Evolutionary conservation across 2,329 filamentous ascomycete species (phyloP).

Genomic region (Xylariaceae sp.): DNA sequence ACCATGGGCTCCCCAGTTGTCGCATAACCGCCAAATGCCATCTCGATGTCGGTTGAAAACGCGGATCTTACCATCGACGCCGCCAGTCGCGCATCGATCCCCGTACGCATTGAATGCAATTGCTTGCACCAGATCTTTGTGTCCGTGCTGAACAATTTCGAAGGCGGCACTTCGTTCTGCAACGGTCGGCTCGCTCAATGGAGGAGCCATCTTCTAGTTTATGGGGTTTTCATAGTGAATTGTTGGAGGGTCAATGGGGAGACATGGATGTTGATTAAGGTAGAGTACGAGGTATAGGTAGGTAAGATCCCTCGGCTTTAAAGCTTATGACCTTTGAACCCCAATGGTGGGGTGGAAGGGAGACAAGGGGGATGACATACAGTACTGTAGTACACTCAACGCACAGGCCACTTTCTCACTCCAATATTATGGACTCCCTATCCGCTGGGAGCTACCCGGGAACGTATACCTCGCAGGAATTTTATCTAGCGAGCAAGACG

Average conservation of each 20-base stretch:
- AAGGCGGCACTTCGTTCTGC: constrained; percentile 54
- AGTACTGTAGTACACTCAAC: no score
- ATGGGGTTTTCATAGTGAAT: constrained; percentile 23
- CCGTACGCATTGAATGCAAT: constrained; percentile 92
- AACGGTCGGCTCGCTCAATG: constrained; percentile 28
- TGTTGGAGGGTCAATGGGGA: neutral
- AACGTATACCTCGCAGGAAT: no score
- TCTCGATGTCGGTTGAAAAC: constrained; percentile 87
- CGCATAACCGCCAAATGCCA: constrained; percentile 77
- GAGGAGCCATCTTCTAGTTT: constrained; percentile 31
- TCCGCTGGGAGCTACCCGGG: no score
- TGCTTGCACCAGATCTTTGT: constrained; percentile 81
- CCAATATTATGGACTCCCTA: no score
- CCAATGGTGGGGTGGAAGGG: no score
- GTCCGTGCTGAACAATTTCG: constrained; percentile 73
- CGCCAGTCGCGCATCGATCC: constrained; percentile 87
- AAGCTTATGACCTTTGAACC: no score
- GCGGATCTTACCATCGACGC: constrained; percentile 89
- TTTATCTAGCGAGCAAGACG: no score
- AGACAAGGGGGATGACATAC: no score
- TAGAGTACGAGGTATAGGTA: neutral
- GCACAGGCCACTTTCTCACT: no score
- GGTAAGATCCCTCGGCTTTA: no score
- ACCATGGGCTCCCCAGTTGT: constrained; percentile 89
- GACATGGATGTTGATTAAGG: neutral